Conservation (phyloP, 2,329 filamentous ascomycete species). For the Aspergillus texensis region DNA sequence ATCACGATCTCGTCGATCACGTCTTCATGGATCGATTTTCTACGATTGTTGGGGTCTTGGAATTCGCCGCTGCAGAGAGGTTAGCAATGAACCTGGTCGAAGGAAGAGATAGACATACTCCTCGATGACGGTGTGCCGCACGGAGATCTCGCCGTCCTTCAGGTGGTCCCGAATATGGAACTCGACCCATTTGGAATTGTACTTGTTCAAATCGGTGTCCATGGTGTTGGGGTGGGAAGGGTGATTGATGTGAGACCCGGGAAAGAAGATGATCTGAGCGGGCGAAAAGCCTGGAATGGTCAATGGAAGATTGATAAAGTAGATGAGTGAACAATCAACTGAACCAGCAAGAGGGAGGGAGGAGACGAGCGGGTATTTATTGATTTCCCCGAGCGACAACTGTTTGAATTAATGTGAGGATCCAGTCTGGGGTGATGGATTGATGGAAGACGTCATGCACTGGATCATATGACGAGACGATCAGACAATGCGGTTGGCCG, state of each 20-base stretch:
- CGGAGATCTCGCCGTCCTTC: constrained; percentile 26
- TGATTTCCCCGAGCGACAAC: not conserved
- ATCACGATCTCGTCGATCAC: constrained; percentile 35
- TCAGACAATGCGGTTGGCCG: not conserved
- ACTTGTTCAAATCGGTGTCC: constrained; percentile 18
- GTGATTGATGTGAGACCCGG: not conserved
- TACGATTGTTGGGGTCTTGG: constrained; percentile 25
- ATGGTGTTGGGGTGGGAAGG: not conserved
- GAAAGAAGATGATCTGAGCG: too few relatives aligned
- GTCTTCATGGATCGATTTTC: constrained; percentile 30
- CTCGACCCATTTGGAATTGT: constrained; percentile 32
- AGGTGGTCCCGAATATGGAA: constrained; percentile 35
- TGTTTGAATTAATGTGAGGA: too few relatives aligned
- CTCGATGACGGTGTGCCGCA: constrained; percentile 33
- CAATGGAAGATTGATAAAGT: too few relatives aligned
- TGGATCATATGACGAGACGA: not conserved
- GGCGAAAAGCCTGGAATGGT: too few relatives aligned
- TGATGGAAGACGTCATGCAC: not conserved
- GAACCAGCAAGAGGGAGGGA: not conserved
- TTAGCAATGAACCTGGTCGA: constrained; percentile 7
- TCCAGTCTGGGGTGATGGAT: not conserved
- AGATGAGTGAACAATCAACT: too few relatives aligned
- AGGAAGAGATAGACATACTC: constrained; percentile 19
- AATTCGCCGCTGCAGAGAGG: constrained; percentile 29
- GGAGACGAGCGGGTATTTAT: not conserved